Base-by-base conservation (phyloP, 805 yeast genomes). In the Wickerhamomyces silvicola region DNA sequence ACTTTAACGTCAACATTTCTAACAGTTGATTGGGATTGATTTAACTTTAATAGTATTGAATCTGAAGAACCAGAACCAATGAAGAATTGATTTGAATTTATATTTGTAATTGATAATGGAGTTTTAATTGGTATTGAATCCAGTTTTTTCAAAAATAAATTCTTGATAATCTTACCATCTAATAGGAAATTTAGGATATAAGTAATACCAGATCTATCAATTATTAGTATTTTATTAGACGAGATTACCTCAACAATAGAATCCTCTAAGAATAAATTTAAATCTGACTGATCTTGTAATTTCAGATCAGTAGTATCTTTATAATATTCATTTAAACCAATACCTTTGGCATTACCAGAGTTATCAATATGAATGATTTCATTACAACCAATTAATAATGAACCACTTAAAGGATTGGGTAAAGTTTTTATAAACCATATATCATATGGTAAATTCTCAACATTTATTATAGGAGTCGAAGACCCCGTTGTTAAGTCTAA, bases 291-390 rank as follows among this genome's bases (percentile, higher is more conserved):
- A 52, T 80, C 80, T 15, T 48, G 43, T 28, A 70, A 38, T 33
- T 56, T 48, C 56, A 68, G 51, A 30, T 58, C 53, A 1, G 77
- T 59, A 19, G 60, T 48, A 11, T 52, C 50, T 2, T 62, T 41
- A 18, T 75, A 72, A 44, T 59, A 79, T 36, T 62, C 56, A 50
- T 83, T 83, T 2, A 80, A 72, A 3, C 80, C 76, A 3, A 78
- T 60, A 18, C 85, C 79, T 37, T 73, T 68, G 3, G 67, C 48
- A 20, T 78, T 72, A 4, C 94, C 94, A 3, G 85, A 72, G 19
- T 84, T 75, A 49, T 88, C 95, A 12, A 86, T 70, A 55, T 84
- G 88, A 9, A 85, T 60, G 7, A 88, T 43, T 45, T 81, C 83
- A 51, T 88, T 87, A 22, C 81, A 69, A 1, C 97, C 96, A 4